Base-by-base conservation (phyloP, 1,139 yeast species). In the Suzukiozyma palmioleophila region DNA sequence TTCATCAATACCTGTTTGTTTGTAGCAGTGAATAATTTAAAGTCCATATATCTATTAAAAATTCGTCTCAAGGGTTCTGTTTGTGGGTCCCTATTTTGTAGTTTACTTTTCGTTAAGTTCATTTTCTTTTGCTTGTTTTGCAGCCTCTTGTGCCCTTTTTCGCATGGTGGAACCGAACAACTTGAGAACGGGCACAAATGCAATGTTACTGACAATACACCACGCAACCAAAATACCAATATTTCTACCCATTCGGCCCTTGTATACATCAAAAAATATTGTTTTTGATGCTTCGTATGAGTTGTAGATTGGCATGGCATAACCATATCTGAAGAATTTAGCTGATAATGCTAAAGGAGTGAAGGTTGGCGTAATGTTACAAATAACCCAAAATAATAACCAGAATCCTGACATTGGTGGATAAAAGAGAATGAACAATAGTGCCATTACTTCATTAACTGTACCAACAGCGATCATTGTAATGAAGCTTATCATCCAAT, bases 401-500 rank as follows among this genome's bases (percentile, higher is more conserved):
- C 73, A 67, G 50, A 69, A 69, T 3, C 75, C 75, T 16, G 69
- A 46, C 29, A 67, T 45, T 12, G 75, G 73, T 1, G 75, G 74
- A 38, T 56, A 56, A 12, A 52, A 4, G 38, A 62, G 46, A 4
- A 69, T 48, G 3, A 58, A 45, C 7, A 64, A 14, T 65, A 66
- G 59, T 8, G 60, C 70, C 47, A 60, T 56, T 3, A 65, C 56
- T 51, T 70, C 76, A 48, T 68, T 70, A 38, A 63, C 60, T 26
- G 60, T 47, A 12, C 76, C 76, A 10, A 70, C 75, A 1, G 69
- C 63, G 55, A 65, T 55, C 73, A 70, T 69, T 10, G 75, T 67
- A 35, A 69, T 43, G 50, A 58, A 69, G 3, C 67, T 53, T 26
- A 66, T 48, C 67, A 66, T 60, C 75, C 75, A 70, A 43, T 69